Evolutionary conservation across 768 basidiomycete genomes (phyloP).

Genomic region (Lactarius deliciosus): DNA sequence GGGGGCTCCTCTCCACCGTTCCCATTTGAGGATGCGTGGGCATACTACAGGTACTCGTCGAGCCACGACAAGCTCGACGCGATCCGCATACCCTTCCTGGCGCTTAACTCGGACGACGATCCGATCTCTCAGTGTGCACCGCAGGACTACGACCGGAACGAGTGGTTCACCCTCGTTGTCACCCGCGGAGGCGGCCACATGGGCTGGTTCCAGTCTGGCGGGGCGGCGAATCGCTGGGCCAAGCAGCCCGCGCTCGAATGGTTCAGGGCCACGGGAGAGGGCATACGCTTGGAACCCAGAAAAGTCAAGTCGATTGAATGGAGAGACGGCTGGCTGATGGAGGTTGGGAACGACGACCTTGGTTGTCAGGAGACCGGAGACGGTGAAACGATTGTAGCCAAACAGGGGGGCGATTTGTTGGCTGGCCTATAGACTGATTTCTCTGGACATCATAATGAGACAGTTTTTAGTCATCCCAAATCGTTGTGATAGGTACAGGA

Average conservation of each 20-base stretch:
- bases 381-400: constrained; percentile 36
- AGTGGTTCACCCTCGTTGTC: constrained; percentile 58
- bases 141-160: constrained; percentile 50
- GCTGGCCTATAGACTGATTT: constrained; percentile 29
- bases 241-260: constrained; percentile 73
- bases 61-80: constrained; percentile 60
- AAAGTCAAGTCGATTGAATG: constrained; percentile 44
- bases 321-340: constrained; percentile 52
- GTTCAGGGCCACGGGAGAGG: constrained; percentile 60
- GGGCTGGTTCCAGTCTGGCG: constrained; percentile 72
- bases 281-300: constrained; percentile 42
- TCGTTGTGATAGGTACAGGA: constrained; percentile 1
- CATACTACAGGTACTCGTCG: constrained; percentile 56
- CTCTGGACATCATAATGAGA: too few relatives aligned
- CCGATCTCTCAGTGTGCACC: constrained; percentile 74
- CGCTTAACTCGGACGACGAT: constrained; percentile 80
- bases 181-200: constrained; percentile 80
- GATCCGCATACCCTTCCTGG: constrained; percentile 71
- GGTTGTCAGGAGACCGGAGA: constrained; percentile 60
- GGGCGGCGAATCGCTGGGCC: constrained; percentile 56
- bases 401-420: constrained; percentile 6
- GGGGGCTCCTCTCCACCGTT: constrained; percentile 57
- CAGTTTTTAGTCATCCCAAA: background rate
- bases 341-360: constrained; percentile 55
- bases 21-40: constrained; percentile 46